These are phyloP conservation scores for Flaveria linearis DNA, from an alignment of 129 eudicot genomes.

Conservation along the genomic window DNA sequence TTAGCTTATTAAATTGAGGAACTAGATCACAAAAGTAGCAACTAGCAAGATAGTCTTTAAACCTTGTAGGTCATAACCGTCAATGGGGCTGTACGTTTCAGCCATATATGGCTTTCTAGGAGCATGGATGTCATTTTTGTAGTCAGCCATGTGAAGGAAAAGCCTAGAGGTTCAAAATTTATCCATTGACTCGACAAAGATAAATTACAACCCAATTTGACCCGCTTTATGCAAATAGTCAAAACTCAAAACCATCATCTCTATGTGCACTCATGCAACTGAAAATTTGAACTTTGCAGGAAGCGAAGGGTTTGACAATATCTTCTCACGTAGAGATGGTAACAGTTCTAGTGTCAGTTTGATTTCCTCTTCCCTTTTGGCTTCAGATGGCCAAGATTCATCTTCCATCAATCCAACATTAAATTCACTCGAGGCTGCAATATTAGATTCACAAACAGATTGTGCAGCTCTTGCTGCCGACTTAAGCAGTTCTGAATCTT, in stretches of 20 bases:
- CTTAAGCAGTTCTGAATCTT: slow-evolving; percentile 40
- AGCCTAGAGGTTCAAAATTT: neutral
- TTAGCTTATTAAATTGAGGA: neutral
- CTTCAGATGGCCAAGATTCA: slow-evolving; percentile 25
- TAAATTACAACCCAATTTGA: neutral
- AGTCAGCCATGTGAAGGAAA: neutral
- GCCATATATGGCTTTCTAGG: neutral
- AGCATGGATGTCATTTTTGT: neutral
- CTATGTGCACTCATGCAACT: slow-evolving; percentile 17
- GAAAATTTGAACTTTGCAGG: slow-evolving; percentile 57
- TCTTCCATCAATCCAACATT: slow-evolving; percentile 46
- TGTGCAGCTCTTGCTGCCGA: slow-evolving; percentile 61
- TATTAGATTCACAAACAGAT: slow-evolving; percentile 56
- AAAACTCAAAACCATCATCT: neutral
- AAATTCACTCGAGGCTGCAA: slow-evolving; percentile 59
- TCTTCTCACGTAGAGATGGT: slow-evolving; percentile 51
- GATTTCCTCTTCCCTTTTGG: slow-evolving; percentile 40
- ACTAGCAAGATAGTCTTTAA: neutral
- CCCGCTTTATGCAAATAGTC: neutral
- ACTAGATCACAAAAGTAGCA: neutral
- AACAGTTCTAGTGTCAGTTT: slow-evolving; percentile 29
- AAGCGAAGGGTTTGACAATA: slow-evolving; percentile 66
- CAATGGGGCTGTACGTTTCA: neutral
- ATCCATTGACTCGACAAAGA: neutral
- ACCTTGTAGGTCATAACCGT: neutral